These are phyloP conservation scores for Aspergillus ochraceus DNA, from an alignment of 2,329 filamentous ascomycete species.

Conservation along the genomic window DNA sequence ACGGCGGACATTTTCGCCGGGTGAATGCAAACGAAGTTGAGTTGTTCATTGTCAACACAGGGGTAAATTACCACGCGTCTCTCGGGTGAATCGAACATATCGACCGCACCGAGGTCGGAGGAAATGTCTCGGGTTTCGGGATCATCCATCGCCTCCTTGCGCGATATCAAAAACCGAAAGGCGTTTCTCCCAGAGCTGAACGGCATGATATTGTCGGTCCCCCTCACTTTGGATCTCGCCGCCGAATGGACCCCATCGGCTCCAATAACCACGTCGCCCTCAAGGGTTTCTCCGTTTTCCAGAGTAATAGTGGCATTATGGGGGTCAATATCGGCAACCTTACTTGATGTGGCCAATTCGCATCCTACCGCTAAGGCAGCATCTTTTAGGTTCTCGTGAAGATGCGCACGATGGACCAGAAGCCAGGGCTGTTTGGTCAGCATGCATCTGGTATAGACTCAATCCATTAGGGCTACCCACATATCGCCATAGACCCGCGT, in stretches of 20 bases:
- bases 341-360: conserved; percentile 47
- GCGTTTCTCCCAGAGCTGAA: conserved; percentile 56
- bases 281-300: conserved; percentile 44
- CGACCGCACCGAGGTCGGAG: conserved; percentile 39
- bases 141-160: conserved; percentile 43
- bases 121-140: conserved; percentile 42
- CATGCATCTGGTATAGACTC: background rate
- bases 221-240: conserved; percentile 29
- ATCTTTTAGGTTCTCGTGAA: conserved; percentile 55
- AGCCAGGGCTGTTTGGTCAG: conserved; percentile 44
- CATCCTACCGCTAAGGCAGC: conserved; percentile 43
- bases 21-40: conserved; percentile 57
- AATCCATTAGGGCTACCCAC: conserved; percentile 17
- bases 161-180: conserved; percentile 57
- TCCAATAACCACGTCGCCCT: conserved; percentile 54
- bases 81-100: conserved; percentile 47
- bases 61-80: conserved; percentile 51
- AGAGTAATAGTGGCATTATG: conserved; percentile 45
- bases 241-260: conserved; percentile 54
- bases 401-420: conserved; percentile 54
- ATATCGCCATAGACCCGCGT: conserved; percentile 29
- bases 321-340: conserved; percentile 47
- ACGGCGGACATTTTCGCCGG: conserved; percentile 39
- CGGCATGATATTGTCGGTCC: conserved; percentile 31
- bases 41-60: conserved; percentile 45